Evolutionary conservation across 1,139 yeast genomes (phyloP), one percentile per base, ranked within the genome.

Genomic region (Diutina rugosa): DNA sequence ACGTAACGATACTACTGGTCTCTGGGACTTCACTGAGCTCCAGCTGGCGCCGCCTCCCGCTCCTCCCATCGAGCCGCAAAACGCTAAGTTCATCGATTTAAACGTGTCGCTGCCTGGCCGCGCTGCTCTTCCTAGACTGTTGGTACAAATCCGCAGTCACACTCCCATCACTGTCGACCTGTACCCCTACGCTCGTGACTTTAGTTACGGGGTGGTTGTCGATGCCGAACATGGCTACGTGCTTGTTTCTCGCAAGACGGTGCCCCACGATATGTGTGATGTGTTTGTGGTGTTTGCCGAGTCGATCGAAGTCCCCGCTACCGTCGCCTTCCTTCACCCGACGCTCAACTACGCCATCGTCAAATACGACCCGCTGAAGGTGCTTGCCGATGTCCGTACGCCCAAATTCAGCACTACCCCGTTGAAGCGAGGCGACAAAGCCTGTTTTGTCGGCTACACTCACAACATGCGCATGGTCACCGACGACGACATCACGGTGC

Each of bases 201-300:
- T 80, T 56, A 85, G 88, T 14, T 81, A 89, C 61, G 97, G 97
- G 57, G 79, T 90, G 35, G 84, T 90, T 1, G 76, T 91, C 51
- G 96, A 90, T 68, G 85, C 96, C 7, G 79, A 73, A 56, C 70
- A 76, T 14, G 81, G 78, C 1, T 80, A 87, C 63, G 76, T 89
- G 7, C 71, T 77, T 55, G 90, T 87, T 2, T 86, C 96, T 1
- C 77, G 97, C 61, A 77, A 84, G 59, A 77, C 81, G 58, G 89
- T 90, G 18, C 96, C 97, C 4, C 95, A 90, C 69, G 96, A 88
- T 63, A 77, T 91, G 69, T 77, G 90, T 63, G 96, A 90, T 67
- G 78, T 90, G 28, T 77, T 82, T 56, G 78, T 91, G 32, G 83
- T 91, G 3, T 82, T 91, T 66, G 96, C 97, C 5, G 97, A 90